These are phyloP conservation scores for Cryphonectria naterciae DNA, from an alignment of 2,329 filamentous ascomycete species.

Conservation along the genomic window DNA sequence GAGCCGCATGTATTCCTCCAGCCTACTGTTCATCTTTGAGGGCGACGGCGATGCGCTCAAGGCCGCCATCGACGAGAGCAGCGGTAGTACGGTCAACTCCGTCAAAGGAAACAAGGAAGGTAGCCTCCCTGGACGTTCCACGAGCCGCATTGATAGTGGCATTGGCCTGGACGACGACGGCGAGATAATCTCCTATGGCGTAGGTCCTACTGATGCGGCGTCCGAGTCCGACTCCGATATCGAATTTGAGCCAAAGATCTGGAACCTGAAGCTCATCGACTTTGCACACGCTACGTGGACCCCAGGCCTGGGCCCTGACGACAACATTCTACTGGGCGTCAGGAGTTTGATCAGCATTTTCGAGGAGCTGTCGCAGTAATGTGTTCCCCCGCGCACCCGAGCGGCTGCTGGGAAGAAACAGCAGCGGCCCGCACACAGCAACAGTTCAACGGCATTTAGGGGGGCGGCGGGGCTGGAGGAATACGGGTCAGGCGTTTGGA, in stretches of 20 bases:
- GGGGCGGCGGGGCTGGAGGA: neutral
- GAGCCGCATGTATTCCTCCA: constrained; percentile 67
- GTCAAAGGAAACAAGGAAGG: constrained; percentile 49
- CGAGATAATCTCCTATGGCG: constrained; percentile 36
- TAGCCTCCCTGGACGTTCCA: constrained; percentile 39
- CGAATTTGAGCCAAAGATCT: constrained; percentile 67
- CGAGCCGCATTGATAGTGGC: constrained; percentile 58
- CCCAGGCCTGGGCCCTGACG: constrained; percentile 80
- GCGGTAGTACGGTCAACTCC: constrained; percentile 54
- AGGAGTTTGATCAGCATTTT: constrained; percentile 74
- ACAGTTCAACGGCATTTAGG: neutral
- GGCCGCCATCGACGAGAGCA: constrained; percentile 58
- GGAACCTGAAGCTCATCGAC: constrained; percentile 86
- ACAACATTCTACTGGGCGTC: constrained; percentile 79
- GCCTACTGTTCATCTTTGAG: constrained; percentile 67
- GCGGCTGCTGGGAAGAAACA: constrained; percentile 5
- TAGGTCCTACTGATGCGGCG: constrained; percentile 38
- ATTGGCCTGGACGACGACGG: constrained; percentile 53
- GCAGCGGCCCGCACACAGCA: constrained; percentile 12
- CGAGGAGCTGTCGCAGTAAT: constrained; percentile 58
- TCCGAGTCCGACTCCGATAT: constrained; percentile 59
- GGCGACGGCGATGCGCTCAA: constrained; percentile 62
- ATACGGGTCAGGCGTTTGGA: constrained; percentile 1
- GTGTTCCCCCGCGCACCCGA: constrained; percentile 2
- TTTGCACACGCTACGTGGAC: constrained; percentile 92